These are phyloP conservation scores for Ecytonucleospora hepatopenaei DNA, from an alignment of 371 early-diverging fungal genomes.

Conservation along the genomic window DNA sequence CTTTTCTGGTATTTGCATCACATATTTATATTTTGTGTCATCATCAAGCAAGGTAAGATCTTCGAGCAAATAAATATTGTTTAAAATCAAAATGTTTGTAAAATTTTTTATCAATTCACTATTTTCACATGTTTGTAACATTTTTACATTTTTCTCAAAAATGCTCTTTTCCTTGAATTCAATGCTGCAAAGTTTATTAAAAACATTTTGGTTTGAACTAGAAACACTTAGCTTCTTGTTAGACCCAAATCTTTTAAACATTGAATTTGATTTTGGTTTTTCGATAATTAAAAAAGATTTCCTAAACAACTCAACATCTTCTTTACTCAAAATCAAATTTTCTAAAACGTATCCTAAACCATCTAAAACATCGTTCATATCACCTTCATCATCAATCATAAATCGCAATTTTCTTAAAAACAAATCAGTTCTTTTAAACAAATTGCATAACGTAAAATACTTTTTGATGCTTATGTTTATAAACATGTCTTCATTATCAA, in stretches of 20 bases:
- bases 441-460: not conserved
- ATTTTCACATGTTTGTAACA: not conserved
- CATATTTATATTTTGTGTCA: not conserved
- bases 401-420: not conserved
- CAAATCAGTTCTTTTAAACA: not conserved
- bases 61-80: not conserved
- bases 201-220: not conserved
- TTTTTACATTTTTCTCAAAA: not conserved
- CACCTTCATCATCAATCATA: not conserved
- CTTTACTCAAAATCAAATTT: not conserved
- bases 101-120: not conserved
- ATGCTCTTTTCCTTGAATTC: not conserved
- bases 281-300: not conserved
- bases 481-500: not conserved
- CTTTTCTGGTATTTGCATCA: not conserved
- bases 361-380: not conserved
- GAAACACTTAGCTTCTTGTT: not conserved
- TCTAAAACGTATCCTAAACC: not conserved
- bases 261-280: not conserved
- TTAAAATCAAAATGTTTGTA: not conserved
- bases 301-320: not conserved
- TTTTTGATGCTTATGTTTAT: not conserved
- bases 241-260: not conserved
- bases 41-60: not conserved
- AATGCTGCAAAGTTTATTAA: not conserved